phyloP scores from a whole-genome alignment of 73 alveolate species.

The Paramecium sexaurelia region DNA sequence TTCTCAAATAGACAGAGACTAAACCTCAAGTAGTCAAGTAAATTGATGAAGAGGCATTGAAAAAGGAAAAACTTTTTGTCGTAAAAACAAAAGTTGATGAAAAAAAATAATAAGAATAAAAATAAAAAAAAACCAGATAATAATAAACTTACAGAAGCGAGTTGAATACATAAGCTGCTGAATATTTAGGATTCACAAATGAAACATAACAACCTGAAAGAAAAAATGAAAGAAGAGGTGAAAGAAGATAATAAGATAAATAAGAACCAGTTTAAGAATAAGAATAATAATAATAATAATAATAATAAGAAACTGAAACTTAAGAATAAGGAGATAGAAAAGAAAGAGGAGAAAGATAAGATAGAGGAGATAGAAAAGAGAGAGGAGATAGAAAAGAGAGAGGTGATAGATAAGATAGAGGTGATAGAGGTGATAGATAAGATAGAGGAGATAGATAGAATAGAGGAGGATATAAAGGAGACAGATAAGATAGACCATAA shows the following conservation, averaged over 20 bases:
- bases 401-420: constrained; percentile 6
- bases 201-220: background rate
- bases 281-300: too few relatives aligned
- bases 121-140: background rate
- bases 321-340: background rate
- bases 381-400: background rate
- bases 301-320: background rate
- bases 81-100: constrained; percentile 33
- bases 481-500: constrained; percentile 6
- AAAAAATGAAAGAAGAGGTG: background rate
- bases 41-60: constrained; percentile 34
- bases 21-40: background rate
- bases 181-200: constrained; percentile 29
- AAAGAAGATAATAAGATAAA: constrained; percentile 15
- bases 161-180: background rate
- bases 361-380: background rate
- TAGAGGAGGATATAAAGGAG: background rate
- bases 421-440: background rate
- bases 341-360: background rate
- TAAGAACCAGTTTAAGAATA: background rate
- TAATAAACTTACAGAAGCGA: background rate
- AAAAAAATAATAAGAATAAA: constrained; percentile 39
- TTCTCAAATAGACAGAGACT: background rate
- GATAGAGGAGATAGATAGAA: background rate
- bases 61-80: constrained; percentile 23